Conservation (phyloP, 2,329 filamentous ascomycete species). For the Beauveria scarabaeidicola region DNA sequence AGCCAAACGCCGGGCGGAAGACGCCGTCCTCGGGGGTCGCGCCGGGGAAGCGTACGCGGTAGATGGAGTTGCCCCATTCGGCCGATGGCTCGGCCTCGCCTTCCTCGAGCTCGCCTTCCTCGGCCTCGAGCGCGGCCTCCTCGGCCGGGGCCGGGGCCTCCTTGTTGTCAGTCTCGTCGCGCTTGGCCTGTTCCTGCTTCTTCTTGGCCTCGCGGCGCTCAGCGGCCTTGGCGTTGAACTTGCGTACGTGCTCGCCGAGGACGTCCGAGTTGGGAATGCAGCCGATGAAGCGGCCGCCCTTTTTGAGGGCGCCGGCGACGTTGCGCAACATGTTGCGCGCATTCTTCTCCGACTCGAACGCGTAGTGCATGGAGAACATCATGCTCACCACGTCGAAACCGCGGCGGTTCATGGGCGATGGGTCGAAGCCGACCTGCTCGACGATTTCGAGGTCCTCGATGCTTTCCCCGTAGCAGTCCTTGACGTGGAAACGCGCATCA, state of each 20-base stretch:
- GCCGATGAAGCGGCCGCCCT: conserved; percentile 88
- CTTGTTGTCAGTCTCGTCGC: conserved; percentile 15
- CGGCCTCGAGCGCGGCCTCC: conserved; percentile 18
- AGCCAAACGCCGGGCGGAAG: conserved; percentile 90
- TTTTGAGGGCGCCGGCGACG: conserved; percentile 81
- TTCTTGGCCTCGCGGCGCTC: conserved; percentile 35
- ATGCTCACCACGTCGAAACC: conserved; percentile 96
- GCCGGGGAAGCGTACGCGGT: conserved; percentile 79
- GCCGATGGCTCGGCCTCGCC: conserved; percentile 56
- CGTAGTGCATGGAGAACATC: conserved; percentile 99
- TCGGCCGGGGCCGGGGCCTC: conserved; percentile 18
- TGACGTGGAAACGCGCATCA: conserved; percentile 78
- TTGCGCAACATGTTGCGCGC: conserved; percentile 89
- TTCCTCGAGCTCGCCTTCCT: conserved; percentile 47
- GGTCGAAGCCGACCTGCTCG: conserved; percentile 78
- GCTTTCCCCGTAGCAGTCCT: conserved; percentile 85
- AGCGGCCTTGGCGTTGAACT: conserved; percentile 54
- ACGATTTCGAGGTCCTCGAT: conserved; percentile 77
- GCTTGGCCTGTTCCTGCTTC: conserved; percentile 17
- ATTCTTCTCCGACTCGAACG: conserved; percentile 87
- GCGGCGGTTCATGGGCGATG: conserved; percentile 60
- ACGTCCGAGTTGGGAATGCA: conserved; percentile 97
- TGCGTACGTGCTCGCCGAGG: conserved; percentile 67
- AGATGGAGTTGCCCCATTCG: conserved; percentile 90
- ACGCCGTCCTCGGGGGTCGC: conserved; percentile 76